A percentile compares a stretch with the other conserved stretches of the same genome.
Evolutionary conservation across 805 yeast genomes (phyloP).

Genomic region (Yarrowia deformans): DNA sequence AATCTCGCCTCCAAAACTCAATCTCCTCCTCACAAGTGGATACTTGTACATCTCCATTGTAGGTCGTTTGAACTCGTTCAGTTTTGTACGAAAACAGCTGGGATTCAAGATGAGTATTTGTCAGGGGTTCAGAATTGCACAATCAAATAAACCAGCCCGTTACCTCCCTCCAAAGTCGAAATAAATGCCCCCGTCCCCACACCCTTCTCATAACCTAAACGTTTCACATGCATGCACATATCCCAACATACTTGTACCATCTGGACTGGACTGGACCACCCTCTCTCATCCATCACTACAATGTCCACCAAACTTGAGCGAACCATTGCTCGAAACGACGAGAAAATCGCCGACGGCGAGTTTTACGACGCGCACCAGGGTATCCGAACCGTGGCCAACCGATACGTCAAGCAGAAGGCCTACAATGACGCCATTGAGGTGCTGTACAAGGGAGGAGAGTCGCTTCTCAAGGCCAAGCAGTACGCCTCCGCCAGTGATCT

Average conservation of each 20-base stretch:
- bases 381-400: constrained; percentile 83
- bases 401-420: constrained; percentile 75
- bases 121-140: too few species aligned
- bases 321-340: constrained; percentile 44
- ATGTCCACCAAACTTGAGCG: constrained; percentile 39
- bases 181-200: background rate
- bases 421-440: constrained; percentile 76
- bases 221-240: constrained; percentile 1
- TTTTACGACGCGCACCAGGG: constrained; percentile 97
- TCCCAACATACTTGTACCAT: too few species aligned
- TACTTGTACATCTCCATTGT: too few species aligned
- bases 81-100: too few species aligned
- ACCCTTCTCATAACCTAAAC: background rate
- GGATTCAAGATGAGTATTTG: too few species aligned
- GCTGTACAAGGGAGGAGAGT: constrained; percentile 72
- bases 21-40: background rate
- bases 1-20: constrained; percentile 1
- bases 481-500: constrained; percentile 85
- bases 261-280: too few species aligned
- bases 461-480: constrained; percentile 71
- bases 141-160: too few species aligned
- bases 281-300: background rate
- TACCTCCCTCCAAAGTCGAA: too few species aligned
- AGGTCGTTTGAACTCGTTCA: too few species aligned
- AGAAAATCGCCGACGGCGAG: constrained; percentile 67